Conservation (phyloP, 1,284 basidiomycete genomes). For the Moesziomyces globuligerus region DNA sequence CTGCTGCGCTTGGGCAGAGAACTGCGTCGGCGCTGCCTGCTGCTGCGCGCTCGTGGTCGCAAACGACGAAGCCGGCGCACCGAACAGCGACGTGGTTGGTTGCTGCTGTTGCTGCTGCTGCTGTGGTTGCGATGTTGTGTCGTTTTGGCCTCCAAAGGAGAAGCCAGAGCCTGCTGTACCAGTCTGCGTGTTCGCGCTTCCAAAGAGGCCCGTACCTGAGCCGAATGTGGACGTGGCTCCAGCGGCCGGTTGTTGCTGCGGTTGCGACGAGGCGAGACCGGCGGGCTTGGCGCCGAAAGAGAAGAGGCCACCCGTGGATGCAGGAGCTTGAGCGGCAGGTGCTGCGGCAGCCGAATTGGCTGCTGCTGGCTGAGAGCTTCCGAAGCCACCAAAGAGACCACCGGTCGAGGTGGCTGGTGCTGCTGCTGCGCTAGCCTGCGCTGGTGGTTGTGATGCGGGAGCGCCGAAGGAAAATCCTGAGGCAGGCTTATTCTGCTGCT, state of each 20-base stretch:
- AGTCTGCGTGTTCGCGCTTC: constrained; percentile 21
- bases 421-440: constrained; percentile 18
- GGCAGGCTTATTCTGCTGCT: constrained; percentile 47
- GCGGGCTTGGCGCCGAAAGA: constrained; percentile 40
- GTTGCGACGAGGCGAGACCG: constrained; percentile 6
- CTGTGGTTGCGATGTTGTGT: constrained; percentile 18
- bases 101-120: constrained; percentile 16
- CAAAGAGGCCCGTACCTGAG: constrained; percentile 29
- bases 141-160: constrained; percentile 27
- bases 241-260: constrained; percentile 21
- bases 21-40: constrained; percentile 26
- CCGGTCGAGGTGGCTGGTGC: constrained; percentile 12
- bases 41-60: constrained; percentile 26
- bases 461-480: constrained; percentile 51
- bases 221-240: constrained; percentile 38
- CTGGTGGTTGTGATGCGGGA: constrained; percentile 31
- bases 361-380: constrained; percentile 28
- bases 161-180: constrained; percentile 21
- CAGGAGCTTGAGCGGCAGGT: constrained; percentile 22
- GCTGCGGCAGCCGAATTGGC: constrained; percentile 3
- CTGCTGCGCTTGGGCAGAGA: constrained; percentile 13
- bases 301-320: constrained; percentile 22
- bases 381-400: constrained; percentile 35
- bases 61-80: constrained; percentile 26
- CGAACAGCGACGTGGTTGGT: constrained; percentile 34